Evolutionary conservation across 139 green algal species (phyloP).

Genomic region (Coccomyxa sp.): DNA sequence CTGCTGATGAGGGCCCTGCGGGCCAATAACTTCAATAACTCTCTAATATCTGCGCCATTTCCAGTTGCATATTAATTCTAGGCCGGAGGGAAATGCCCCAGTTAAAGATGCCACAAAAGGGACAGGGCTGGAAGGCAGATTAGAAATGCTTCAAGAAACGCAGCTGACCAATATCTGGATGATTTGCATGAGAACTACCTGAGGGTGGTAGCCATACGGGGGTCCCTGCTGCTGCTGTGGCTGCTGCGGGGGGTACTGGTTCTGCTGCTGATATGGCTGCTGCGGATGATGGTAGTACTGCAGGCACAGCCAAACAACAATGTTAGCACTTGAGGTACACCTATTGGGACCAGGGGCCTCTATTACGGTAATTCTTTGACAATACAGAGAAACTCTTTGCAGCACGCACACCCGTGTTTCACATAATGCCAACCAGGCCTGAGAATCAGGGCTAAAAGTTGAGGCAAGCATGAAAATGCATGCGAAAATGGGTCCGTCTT

Average conservation of each 20-base stretch:
- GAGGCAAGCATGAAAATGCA: not conserved
- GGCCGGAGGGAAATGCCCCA: not conserved
- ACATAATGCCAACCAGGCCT: too few relatives aligned
- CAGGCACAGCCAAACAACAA: not conserved
- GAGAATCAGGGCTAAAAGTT: not conserved
- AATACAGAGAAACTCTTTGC: too few relatives aligned
- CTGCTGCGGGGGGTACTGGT: conserved; percentile 5
- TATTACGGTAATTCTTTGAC: too few relatives aligned
- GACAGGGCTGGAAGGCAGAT: not conserved
- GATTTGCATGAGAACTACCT: too few relatives aligned
- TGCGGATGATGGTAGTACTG: conserved; percentile 2
- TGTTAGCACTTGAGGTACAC: too few relatives aligned
- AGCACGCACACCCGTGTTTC: too few relatives aligned
- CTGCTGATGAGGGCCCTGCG: conserved; percentile 5
- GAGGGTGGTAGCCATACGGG: too few relatives aligned
- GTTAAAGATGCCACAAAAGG: conserved; percentile 6
- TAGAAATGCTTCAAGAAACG: too few relatives aligned
- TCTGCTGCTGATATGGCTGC: conserved; percentile 2
- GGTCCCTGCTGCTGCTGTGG: too few relatives aligned
- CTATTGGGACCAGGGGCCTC: too few relatives aligned
- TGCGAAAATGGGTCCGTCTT: not conserved
- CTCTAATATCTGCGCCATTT: not conserved
- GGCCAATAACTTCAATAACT: not conserved
- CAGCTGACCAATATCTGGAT: too few relatives aligned
- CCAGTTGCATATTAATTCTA: not conserved